Conservation (phyloP, 495 filamentous ascomycete genomes). For the Recurvomyces mirabilis region DNA sequence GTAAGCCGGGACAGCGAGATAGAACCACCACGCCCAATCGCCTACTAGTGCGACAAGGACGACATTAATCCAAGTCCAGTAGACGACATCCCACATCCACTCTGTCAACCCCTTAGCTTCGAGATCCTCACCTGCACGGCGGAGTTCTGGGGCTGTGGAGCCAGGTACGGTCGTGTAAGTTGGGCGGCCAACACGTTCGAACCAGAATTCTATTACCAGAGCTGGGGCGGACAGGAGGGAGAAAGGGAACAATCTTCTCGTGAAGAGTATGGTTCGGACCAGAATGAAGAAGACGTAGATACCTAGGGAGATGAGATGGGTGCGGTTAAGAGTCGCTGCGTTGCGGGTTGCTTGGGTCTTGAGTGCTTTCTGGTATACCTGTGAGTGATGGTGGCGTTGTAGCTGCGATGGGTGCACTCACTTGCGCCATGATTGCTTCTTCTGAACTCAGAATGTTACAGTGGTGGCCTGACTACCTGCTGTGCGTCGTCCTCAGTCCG, state of each 20-base stretch:
- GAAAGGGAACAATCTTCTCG: conserved; percentile 49
- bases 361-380: conserved; percentile 65
- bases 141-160: conserved; percentile 50
- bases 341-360: conserved; percentile 86
- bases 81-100: conserved; percentile 94
- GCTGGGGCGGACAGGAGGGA: conserved; percentile 59
- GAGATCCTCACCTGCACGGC: conserved; percentile 74
- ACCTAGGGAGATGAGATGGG: conserved; percentile 59
- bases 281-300: conserved; percentile 66
- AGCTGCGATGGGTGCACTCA: neutral
- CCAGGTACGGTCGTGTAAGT: conserved; percentile 47
- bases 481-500: too few relatives aligned
- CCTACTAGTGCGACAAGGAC: conserved; percentile 29
- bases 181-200: conserved; percentile 75
- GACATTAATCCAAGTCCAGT: conserved; percentile 56
- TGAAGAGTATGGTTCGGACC: conserved; percentile 49
- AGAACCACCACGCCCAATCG: conserved; percentile 32
- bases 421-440: conserved; percentile 3
- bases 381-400: neutral
- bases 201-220: conserved; percentile 65
- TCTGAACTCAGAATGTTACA: neutral
- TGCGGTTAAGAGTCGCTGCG: conserved; percentile 56
- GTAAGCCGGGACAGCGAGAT: conserved; percentile 29
- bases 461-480: too few relatives aligned
- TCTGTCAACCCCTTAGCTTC: conserved; percentile 83